Conservation (phyloP, 1,139 yeast species). For the Nakaseomyces delphensis region DNA sequence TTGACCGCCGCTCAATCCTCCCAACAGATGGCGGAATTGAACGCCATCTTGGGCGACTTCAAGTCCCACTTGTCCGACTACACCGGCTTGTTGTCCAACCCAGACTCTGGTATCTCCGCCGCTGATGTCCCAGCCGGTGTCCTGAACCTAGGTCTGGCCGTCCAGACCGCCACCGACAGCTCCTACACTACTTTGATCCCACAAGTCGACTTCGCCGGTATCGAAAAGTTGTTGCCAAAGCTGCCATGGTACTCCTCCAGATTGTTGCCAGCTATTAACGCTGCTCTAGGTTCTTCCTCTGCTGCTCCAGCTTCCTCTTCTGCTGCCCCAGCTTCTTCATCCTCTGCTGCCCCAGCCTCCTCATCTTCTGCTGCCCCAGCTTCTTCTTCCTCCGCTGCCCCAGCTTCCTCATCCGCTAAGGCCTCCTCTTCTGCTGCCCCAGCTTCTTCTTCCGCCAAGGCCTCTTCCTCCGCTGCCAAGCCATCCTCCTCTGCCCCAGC, state of each 20-base stretch:
- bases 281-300: constrained; percentile 9
- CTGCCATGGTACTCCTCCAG: constrained; percentile 41
- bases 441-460: constrained; percentile 9
- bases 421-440: constrained; percentile 9
- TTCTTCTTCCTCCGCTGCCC: background rate
- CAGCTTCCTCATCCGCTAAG: background rate
- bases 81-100: constrained; percentile 12
- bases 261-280: constrained; percentile 24
- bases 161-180: constrained; percentile 10
- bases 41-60: constrained; percentile 12
- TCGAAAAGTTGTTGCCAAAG: constrained; percentile 34
- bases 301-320: constrained; percentile 7
- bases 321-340: constrained; percentile 14
- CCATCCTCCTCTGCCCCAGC: constrained; percentile 2
- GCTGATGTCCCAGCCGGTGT: constrained; percentile 29
- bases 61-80: constrained; percentile 9
- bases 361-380: background rate
- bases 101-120: constrained; percentile 6
- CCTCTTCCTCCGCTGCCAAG: constrained; percentile 19
- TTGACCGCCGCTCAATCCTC: constrained; percentile 9
- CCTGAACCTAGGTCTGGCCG: constrained; percentile 16
- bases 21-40: constrained; percentile 10
- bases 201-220: constrained; percentile 25
- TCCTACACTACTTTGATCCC: constrained; percentile 32
- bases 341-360: constrained; percentile 1